Evolutionary conservation across 495 filamentous ascomycete genomes (phyloP).

Genomic region (Endocarpon pusillum): DNA sequence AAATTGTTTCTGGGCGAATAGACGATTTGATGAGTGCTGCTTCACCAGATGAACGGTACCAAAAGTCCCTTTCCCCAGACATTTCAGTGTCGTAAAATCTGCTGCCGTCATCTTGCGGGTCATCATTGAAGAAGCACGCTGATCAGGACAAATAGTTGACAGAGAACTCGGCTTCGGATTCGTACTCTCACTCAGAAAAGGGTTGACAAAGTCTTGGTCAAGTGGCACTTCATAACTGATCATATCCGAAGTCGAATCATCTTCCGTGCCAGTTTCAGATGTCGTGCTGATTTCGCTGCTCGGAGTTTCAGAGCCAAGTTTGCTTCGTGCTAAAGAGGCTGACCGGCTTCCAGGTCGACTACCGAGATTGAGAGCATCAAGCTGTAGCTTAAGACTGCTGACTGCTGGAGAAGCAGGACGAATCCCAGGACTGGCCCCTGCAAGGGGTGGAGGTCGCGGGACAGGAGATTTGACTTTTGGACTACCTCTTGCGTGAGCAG

Average conservation of each 20-base stretch:
- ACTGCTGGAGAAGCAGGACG: slow-evolving; percentile 52
- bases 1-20: slow-evolving; percentile 97
- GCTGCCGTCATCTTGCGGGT: slow-evolving; percentile 74
- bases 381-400: slow-evolving; percentile 57
- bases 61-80: slow-evolving; percentile 88
- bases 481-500: slow-evolving; percentile 43
- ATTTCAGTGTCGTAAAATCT: slow-evolving; percentile 87
- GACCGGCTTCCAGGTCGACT: slow-evolving; percentile 12
- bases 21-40: slow-evolving; percentile 65
- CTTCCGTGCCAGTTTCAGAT: slow-evolving; percentile 38
- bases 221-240: slow-evolving; percentile 81
- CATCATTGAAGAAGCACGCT: slow-evolving; percentile 19
- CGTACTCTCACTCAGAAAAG: slow-evolving; percentile 45
- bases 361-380: slow-evolving; percentile 48
- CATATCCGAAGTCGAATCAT: slow-evolving; percentile 31
- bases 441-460: slow-evolving; percentile 12
- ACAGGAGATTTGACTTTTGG: slow-evolving; percentile 26
- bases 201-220: slow-evolving; percentile 74
- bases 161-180: slow-evolving; percentile 15
- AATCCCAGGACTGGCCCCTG: slow-evolving; percentile 34
- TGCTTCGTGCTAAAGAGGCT: slow-evolving; percentile 11
- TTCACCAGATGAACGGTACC: slow-evolving; percentile 87
- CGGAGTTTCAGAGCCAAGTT: slow-evolving; percentile 25
- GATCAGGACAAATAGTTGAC: slow-evolving; percentile 1
- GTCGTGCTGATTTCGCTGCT: slow-evolving; percentile 36